phyloP scores from a whole-genome alignment of 2,329 filamentous ascomycete species.

The Daldinia sp. region DNA sequence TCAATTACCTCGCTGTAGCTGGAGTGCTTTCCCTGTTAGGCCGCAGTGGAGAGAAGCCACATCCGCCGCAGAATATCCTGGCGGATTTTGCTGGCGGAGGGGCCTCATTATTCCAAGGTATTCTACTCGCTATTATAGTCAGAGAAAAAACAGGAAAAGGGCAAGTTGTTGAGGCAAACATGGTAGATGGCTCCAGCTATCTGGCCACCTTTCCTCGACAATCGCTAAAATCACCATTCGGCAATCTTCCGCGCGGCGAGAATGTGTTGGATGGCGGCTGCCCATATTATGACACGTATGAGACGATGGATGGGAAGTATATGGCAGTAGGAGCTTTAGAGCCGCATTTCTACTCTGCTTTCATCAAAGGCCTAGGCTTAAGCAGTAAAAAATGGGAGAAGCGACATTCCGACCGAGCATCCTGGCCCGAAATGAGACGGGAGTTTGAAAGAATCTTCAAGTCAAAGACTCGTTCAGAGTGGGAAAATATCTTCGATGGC shows the following conservation, averaged over 20 bases:
- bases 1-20: conserved; percentile 93
- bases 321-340: conserved; percentile 94
- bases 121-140: conserved; percentile 81
- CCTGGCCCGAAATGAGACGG: conserved; percentile 75
- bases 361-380: conserved; percentile 77
- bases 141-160: conserved; percentile 74
- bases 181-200: conserved; percentile 91
- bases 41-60: conserved; percentile 74
- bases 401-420: conserved; percentile 67
- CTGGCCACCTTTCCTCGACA: conserved; percentile 83
- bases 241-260: conserved; percentile 73
- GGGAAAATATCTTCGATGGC: conserved; percentile 88
- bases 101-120: conserved; percentile 81
- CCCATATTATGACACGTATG: conserved; percentile 91
- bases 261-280: conserved; percentile 87
- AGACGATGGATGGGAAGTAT: conserved; percentile 81
- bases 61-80: conserved; percentile 84
- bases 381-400: conserved; percentile 62
- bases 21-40: conserved; percentile 85
- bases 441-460: conserved; percentile 75
- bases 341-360: conserved; percentile 80
- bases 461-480: conserved; percentile 77
- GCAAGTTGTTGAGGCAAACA: conserved; percentile 94
- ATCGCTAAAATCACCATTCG: conserved; percentile 71
- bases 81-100: conserved; percentile 94